A percentile compares a stretch with the other conserved stretches of the same genome.
Conservation (phyloP, 169 alveolate species). For the Plasmodium gallinaceum region DNA sequence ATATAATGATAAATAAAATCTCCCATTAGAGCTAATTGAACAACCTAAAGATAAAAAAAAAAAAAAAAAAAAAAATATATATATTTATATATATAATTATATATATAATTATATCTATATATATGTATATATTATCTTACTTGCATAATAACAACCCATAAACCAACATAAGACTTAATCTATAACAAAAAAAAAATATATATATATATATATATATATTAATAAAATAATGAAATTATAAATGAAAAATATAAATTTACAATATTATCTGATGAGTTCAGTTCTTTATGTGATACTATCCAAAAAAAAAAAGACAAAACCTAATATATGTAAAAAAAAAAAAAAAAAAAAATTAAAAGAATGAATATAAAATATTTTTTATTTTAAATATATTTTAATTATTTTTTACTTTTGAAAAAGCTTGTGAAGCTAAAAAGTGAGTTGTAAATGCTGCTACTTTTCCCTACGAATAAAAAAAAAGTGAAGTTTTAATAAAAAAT, state of each 20-base stretch:
- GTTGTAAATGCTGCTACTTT: conserved; percentile 92
- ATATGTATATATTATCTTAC: conserved; percentile 40
- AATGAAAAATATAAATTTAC: conserved; percentile 10
- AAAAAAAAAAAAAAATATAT: too few species aligned
- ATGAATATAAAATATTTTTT: neutral
- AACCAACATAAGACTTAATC: conserved; percentile 91
- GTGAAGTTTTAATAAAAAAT: conserved; percentile 1
- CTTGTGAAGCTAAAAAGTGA: conserved; percentile 95
- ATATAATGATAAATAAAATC: conserved; percentile 92
- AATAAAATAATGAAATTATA: neutral
- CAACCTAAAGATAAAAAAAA: neutral
- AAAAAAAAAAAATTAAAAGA: neutral
- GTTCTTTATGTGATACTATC: conserved; percentile 92
- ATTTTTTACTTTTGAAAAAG: conserved; percentile 85
- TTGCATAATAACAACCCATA: conserved; percentile 91
- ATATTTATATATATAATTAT: too few species aligned
- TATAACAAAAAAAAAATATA: conserved; percentile 32
- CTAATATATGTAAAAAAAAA: conserved; percentile 27
- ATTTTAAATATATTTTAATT: neutral
- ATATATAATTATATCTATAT: too few species aligned
- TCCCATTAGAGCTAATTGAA: conserved; percentile 92
- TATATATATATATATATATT: conserved; percentile 6
- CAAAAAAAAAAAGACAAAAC: conserved; percentile 92
- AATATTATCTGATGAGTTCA: conserved; percentile 87
- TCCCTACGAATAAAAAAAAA: conserved; percentile 82